Percentiles rank a stretch among this genome's conserved stretches.
Conservation (phyloP, 371 early-diverging fungal genomes). For the Mortierella polycephala region DNA sequence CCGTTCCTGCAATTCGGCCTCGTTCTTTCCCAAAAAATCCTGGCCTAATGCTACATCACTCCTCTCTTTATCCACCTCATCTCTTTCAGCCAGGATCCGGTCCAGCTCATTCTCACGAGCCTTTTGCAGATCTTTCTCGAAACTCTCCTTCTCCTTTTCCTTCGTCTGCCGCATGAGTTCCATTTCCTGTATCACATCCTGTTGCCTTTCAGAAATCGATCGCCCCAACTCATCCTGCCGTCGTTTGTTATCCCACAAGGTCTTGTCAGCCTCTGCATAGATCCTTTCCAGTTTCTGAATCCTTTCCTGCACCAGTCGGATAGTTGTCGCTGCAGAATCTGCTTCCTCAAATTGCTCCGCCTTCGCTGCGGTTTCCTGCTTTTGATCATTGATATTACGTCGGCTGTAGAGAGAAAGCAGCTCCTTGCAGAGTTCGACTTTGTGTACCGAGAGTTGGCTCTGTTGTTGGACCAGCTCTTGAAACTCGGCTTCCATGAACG, state of each 20-base stretch:
- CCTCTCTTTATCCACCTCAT: constrained; percentile 27
- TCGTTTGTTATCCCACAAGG: constrained; percentile 31
- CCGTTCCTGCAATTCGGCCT: constrained; percentile 27
- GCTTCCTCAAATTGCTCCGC: constrained; percentile 45
- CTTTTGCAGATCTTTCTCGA: constrained; percentile 1
- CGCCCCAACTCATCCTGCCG: constrained; percentile 38
- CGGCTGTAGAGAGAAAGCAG: constrained; percentile 37
- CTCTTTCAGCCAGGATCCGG: constrained; percentile 14
- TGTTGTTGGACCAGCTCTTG: constrained; percentile 34
- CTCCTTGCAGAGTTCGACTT: constrained; percentile 27
- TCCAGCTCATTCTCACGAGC: constrained; percentile 15
- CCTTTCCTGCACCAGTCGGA: constrained; percentile 18
- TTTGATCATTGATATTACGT: constrained; percentile 22
- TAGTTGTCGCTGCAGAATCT: constrained; percentile 18
- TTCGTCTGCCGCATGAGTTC: constrained; percentile 16
- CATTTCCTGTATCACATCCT: constrained; percentile 25
- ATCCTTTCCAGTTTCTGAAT: constrained; percentile 24
- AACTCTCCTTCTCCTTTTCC: constrained; percentile 19
- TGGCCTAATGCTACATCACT: constrained; percentile 30
- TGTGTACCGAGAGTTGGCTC: constrained; percentile 27
- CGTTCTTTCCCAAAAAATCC: constrained; percentile 34
- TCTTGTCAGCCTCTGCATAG: constrained; percentile 16
- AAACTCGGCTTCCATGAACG: constrained; percentile 27
- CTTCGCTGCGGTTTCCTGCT: constrained; percentile 25
- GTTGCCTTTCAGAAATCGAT: constrained; percentile 28